Evolutionary conservation across 2,329 filamentous ascomycete species (phyloP).

Genomic region (Calonectria hongkongensis): DNA sequence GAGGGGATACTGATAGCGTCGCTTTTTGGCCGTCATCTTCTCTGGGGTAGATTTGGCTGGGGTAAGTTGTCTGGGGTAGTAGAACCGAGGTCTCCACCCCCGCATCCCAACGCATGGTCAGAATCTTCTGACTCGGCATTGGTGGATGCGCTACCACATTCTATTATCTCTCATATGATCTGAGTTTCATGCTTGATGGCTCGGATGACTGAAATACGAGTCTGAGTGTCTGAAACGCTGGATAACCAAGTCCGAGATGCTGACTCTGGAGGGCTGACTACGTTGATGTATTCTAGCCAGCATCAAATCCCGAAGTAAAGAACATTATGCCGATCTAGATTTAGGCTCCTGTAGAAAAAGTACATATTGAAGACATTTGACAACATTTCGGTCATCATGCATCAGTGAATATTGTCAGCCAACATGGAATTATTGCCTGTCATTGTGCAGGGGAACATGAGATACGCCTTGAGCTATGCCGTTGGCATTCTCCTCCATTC

Average conservation of each 20-base stretch:
- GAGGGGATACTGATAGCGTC: neutral
- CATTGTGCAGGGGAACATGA: neutral
- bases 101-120: slow-evolving; percentile 4
- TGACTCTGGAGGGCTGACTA: slow-evolving; percentile 20
- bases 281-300: neutral
- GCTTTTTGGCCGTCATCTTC: no score
- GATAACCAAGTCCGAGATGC: neutral
- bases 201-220: neutral
- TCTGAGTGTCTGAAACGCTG: neutral
- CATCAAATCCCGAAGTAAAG: neutral
- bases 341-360: neutral
- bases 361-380: neutral
- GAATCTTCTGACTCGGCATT: slow-evolving; percentile 21
- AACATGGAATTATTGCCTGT: neutral
- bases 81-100: slow-evolving; percentile 8
- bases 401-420: neutral
- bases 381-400: neutral
- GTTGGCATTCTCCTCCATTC: slow-evolving; percentile 32
- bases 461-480: slow-evolving; percentile 1
- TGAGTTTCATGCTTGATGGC: neutral
- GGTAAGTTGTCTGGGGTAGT: neutral
- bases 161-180: neutral
- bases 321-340: no score
- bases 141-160: neutral
- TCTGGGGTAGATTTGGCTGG: slow-evolving; percentile 12